These are phyloP conservation scores for Talaromyces nanjingensis DNA, from an alignment of 495 filamentous ascomycete species.

Conservation along the genomic window DNA sequence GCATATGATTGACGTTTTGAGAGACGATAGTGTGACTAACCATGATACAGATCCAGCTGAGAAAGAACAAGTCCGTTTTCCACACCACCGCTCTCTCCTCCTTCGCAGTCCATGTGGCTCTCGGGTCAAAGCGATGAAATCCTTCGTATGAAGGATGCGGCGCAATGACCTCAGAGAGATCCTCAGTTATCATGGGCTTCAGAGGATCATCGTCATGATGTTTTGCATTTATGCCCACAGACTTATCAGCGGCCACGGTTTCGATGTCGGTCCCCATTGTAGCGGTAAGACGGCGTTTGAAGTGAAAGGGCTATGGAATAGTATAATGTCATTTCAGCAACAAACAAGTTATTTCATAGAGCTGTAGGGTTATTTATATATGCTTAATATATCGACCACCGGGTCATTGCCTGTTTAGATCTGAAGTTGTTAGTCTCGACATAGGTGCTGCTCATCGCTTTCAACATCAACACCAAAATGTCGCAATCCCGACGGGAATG, in stretches of 20 bases:
- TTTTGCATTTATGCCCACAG: conserved; percentile 9
- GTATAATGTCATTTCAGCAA: no score
- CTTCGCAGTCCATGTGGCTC: conserved; percentile 42
- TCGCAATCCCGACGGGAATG: no score
- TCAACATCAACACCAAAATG: no score
- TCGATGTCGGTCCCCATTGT: no score
- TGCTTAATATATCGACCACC: no score
- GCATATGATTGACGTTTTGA: conserved; percentile 10
- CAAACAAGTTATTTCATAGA: no score
- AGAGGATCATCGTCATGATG: conserved; percentile 12
- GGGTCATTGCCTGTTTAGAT: no score
- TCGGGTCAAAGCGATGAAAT: conserved; percentile 45
- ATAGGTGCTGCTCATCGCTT: no score
- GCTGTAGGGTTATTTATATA: no score
- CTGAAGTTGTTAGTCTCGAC: no score
- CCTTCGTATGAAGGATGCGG: conserved; percentile 36
- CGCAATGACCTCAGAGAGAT: conserved; percentile 15
- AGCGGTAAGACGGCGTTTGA: no score
- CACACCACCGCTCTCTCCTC: conserved; percentile 47
- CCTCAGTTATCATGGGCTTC: conserved; percentile 7
- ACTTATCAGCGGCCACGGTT: background rate
- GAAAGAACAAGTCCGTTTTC: conserved; percentile 45
- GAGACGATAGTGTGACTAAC: background rate
- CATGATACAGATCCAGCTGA: conserved; percentile 42
- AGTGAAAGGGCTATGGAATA: no score